Percentiles rank a stretch among this genome's conserved stretches.
phyloP scores from a whole-genome alignment of 768 basidiomycete species.

The Russula vinacea region DNA sequence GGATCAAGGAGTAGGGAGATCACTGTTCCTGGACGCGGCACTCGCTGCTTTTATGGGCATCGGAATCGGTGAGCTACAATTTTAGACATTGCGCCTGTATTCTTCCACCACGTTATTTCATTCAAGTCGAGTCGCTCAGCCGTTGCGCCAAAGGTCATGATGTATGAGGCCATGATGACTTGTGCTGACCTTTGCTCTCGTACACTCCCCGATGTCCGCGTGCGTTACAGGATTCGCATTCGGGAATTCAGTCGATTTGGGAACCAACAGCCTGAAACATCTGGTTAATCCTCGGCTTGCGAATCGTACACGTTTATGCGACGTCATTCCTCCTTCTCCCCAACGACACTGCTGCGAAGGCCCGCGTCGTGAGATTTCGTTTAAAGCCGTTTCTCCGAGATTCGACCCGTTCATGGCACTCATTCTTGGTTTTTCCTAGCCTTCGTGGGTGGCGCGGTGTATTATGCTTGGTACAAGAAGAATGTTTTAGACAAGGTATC shows the following conservation, averaged over 20 bases:
- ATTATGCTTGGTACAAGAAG: slow-evolving; percentile 77
- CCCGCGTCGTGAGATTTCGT: neutral
- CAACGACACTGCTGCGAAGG: neutral
- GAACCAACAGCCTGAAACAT: neutral
- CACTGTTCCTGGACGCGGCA: slow-evolving; percentile 21
- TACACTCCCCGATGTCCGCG: neutral
- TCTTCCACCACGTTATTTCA: neutral
- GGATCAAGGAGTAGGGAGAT: slow-evolving; percentile 20
- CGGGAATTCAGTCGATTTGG: neutral
- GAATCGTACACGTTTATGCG: neutral
- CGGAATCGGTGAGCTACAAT: slow-evolving; percentile 30
- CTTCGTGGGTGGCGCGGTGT: slow-evolving; percentile 68
- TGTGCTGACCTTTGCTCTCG: neutral
- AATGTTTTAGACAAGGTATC: slow-evolving; percentile 74
- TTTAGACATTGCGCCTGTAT: neutral
- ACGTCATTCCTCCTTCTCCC: neutral
- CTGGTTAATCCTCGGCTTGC: neutral
- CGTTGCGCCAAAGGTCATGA: neutral
- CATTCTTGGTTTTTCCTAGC: slow-evolving; percentile 38
- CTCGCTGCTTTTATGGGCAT: slow-evolving; percentile 28
- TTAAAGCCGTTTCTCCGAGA: neutral
- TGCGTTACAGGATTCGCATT: neutral
- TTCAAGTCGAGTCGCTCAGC: neutral
- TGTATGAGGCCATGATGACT: too few species aligned
- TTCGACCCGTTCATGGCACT: neutral